These are phyloP conservation scores for Epicoccum nigrum DNA, from an alignment of 2,329 filamentous ascomycete genomes.

Conservation along the genomic window DNA sequence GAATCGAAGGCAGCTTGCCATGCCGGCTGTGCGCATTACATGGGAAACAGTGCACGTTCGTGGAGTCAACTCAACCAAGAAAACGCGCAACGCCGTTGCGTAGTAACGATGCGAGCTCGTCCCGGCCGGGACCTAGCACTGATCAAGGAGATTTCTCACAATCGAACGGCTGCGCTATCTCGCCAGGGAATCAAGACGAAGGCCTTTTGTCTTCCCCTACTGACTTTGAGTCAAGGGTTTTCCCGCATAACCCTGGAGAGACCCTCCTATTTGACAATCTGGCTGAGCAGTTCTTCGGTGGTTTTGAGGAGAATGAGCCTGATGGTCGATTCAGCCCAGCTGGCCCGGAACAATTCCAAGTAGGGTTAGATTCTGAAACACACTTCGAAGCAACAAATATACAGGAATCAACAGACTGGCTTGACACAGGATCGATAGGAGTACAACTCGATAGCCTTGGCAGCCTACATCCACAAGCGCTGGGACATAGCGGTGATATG, in stretches of 20 bases:
- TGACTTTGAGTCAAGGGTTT: too few species aligned
- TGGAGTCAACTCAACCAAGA: slow-evolving; percentile 12
- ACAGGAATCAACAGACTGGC: background rate
- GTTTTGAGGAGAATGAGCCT: background rate
- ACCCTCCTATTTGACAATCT: background rate
- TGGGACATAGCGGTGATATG: slow-evolving; percentile 20
- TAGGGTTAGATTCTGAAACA: too few species aligned
- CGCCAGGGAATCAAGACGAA: too few species aligned
- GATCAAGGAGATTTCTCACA: background rate
- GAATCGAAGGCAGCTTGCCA: slow-evolving; percentile 11
- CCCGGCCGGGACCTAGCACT: background rate
- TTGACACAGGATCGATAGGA: background rate
- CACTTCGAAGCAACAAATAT: background rate
- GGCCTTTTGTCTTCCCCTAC: too few species aligned
- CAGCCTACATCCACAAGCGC: slow-evolving; percentile 7
- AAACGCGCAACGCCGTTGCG: slow-evolving; percentile 1
- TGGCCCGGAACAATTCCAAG: too few species aligned
- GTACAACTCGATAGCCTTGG: slow-evolving; percentile 2
- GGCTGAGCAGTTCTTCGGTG: slow-evolving; percentile 4
- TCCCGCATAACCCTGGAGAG: background rate
- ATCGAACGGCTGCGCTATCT: background rate
- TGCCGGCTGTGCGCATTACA: slow-evolving; percentile 18
- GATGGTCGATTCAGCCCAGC: background rate
- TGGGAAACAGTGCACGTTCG: slow-evolving; percentile 15
- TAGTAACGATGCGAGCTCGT: background rate